These are phyloP conservation scores for Phaffomyces antillensis DNA, from an alignment of 805 yeast genomes.

Conservation along the genomic window DNA sequence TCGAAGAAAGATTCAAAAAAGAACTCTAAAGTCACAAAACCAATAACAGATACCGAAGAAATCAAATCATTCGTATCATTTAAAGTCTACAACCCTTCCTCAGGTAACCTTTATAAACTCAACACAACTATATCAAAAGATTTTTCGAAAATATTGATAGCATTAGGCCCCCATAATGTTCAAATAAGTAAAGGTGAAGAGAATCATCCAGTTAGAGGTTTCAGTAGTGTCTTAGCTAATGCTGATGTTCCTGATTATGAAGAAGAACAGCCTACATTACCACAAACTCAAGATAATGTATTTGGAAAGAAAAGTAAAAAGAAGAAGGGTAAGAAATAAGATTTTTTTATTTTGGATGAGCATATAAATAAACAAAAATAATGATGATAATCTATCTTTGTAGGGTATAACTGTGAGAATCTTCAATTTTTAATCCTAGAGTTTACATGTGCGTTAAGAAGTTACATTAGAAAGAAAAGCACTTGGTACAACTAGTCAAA, in stretches of 20 bases:
- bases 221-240: slow-evolving; percentile 19
- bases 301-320: slow-evolving; percentile 18
- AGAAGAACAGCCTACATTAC: slow-evolving; percentile 1
- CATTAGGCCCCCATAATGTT: slow-evolving; percentile 62
- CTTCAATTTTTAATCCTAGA: too few species aligned
- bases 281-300: slow-evolving; percentile 1
- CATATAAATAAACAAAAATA: neutral
- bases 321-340: slow-evolving; percentile 19
- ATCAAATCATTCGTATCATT: slow-evolving; percentile 27
- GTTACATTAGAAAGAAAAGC: too few species aligned
- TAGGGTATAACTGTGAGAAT: too few species aligned
- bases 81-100: slow-evolving; percentile 59
- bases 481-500: too few species aligned
- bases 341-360: neutral
- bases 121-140: slow-evolving; percentile 60
- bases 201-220: slow-evolving; percentile 14
- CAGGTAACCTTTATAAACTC: slow-evolving; percentile 55
- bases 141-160: slow-evolving; percentile 61
- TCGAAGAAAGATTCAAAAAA: slow-evolving; percentile 13
- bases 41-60: slow-evolving; percentile 3
- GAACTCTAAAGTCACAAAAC: slow-evolving; percentile 2
- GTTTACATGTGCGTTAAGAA: too few species aligned
- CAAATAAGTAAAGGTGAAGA: slow-evolving; percentile 6
- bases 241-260: slow-evolving; percentile 12
- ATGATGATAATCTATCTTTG: neutral